phyloP scores from a whole-genome alignment of 1,284 basidiomycete genomes.

The Marasmius tenuissimus region DNA sequence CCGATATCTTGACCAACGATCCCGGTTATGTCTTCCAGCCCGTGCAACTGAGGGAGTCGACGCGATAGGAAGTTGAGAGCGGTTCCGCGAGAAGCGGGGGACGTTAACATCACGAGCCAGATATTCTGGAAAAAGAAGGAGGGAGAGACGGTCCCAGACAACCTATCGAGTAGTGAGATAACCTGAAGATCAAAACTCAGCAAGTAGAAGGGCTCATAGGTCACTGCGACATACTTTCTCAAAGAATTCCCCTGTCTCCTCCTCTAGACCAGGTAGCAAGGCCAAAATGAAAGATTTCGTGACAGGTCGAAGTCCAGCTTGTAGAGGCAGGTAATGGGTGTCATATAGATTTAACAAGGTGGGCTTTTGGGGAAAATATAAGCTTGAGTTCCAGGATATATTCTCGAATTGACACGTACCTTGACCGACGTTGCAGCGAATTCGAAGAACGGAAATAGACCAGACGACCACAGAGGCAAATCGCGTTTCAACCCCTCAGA shows the following conservation, averaged over 20 bases:
- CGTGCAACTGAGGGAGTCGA: slow-evolving; percentile 68
- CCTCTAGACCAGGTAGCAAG: slow-evolving; percentile 90
- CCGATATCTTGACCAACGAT: slow-evolving; percentile 88
- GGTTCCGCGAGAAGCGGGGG: slow-evolving; percentile 83
- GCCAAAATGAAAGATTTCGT: slow-evolving; percentile 95
- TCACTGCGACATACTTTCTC: slow-evolving; percentile 66
- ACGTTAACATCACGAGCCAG: slow-evolving; percentile 91
- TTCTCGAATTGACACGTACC: slow-evolving; percentile 38
- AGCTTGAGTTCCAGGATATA: background rate
- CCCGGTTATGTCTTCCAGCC: slow-evolving; percentile 71
- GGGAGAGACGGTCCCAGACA: slow-evolving; percentile 81
- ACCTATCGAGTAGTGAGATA: slow-evolving; percentile 76
- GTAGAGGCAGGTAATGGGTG: slow-evolving; percentile 87
- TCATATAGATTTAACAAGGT: slow-evolving; percentile 87
- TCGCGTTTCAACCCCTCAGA: slow-evolving; percentile 87
- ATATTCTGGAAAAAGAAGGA: slow-evolving; percentile 95
- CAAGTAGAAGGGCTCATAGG: background rate
- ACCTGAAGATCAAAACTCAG: slow-evolving; percentile 49
- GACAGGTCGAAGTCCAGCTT: slow-evolving; percentile 79
- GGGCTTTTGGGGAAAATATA: slow-evolving; percentile 47
- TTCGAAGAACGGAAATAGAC: slow-evolving; percentile 97
- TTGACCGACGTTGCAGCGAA: slow-evolving; percentile 95
- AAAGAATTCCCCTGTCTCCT: slow-evolving; percentile 96
- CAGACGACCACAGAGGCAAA: slow-evolving; percentile 92
- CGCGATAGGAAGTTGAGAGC: slow-evolving; percentile 87